Base-by-base conservation (phyloP, 2,329 filamentous ascomycete species). In the Leptographium procerum region DNA sequence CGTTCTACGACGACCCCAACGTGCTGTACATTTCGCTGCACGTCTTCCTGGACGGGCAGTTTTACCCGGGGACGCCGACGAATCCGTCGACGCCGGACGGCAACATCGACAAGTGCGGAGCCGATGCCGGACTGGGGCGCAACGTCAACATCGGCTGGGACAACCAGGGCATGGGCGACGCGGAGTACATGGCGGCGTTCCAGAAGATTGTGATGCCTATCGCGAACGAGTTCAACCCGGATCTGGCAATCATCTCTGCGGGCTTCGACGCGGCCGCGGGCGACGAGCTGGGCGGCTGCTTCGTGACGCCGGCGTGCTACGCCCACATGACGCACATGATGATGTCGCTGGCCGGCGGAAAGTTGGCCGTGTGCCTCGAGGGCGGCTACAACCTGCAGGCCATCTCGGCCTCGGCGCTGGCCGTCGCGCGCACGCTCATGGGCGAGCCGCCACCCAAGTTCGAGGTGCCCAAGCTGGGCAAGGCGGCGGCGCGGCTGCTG, bases 261-360 rank as follows among this genome's bases (percentile, higher is more conserved):
- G 94, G 94, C 0, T 99, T 99, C 65, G 94, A 99, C 70, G 94
- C 94, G 19, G 94, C 94, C 0, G 89, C 88, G 63, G 94, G 94
- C 14, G 94, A 99, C 70, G 86, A 94, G 67, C 80, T 99, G 1
- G 94, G 94, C 55, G 90, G 88, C 34, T 99, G 94, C 69, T 92
- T 90, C 67, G 94, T 99, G 6, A 87, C 91, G 1, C 94, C 94
- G 0, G 75, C 85, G 5, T 95, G 94, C 68, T 99, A 97, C 69
- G 89, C 91, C 16, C 92, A 99, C 68, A 97, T 99, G 94, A 97
- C 94, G 19, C 91, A 96, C 69, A 96, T 97, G 92, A 82, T 99
- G 53, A 97, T 96, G 91, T 91, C 89, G 2, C 78, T 99, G 24
- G 92, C 94, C 0, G 80, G 85, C 51, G 94, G 94, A 31, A 96